These are phyloP conservation scores for Lentinula sp. DNA, from an alignment of 768 basidiomycete species.

Conservation along the genomic window DNA sequence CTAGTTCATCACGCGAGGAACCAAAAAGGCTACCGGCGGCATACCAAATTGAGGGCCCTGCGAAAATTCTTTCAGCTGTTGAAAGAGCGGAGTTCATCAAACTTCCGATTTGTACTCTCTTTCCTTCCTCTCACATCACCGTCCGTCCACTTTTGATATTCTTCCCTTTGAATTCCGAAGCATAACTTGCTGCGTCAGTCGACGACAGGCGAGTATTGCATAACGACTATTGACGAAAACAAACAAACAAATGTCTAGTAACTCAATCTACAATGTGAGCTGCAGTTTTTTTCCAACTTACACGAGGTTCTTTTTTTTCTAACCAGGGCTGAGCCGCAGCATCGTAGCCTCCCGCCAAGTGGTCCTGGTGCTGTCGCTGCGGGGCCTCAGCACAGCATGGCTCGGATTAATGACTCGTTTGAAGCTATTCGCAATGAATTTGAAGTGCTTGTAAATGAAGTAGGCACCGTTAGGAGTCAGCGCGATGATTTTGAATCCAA, in stretches of 20 bases:
- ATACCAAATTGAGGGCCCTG: neutral
- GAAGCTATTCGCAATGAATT: constrained; percentile 83
- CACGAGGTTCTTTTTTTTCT: neutral
- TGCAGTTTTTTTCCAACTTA: neutral
- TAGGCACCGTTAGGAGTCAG: constrained; percentile 63
- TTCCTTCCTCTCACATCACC: neutral
- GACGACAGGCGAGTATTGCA: neutral
- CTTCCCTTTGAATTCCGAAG: neutral
- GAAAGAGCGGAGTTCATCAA: neutral
- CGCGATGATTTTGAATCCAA: constrained; percentile 88
- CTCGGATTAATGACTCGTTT: constrained; percentile 71
- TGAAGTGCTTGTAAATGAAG: constrained; percentile 65
- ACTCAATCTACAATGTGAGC: constrained; percentile 6
- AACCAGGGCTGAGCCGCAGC: constrained; percentile 23
- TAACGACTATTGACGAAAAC: neutral
- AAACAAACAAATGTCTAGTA: neutral
- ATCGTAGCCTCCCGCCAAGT: constrained; percentile 50
- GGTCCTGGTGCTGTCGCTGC: constrained; percentile 37
- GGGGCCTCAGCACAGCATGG: constrained; percentile 27
- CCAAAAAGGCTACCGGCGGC: neutral
- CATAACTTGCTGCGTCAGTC: neutral
- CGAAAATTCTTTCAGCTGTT: neutral
- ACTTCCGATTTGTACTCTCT: neutral
- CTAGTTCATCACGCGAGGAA: neutral
- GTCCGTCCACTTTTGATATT: neutral